Percentiles rank a stretch among this genome's conserved stretches.
Evolutionary conservation across 805 yeast genomes (phyloP).

Genomic region (Cyberlindnera meyerae): DNA sequence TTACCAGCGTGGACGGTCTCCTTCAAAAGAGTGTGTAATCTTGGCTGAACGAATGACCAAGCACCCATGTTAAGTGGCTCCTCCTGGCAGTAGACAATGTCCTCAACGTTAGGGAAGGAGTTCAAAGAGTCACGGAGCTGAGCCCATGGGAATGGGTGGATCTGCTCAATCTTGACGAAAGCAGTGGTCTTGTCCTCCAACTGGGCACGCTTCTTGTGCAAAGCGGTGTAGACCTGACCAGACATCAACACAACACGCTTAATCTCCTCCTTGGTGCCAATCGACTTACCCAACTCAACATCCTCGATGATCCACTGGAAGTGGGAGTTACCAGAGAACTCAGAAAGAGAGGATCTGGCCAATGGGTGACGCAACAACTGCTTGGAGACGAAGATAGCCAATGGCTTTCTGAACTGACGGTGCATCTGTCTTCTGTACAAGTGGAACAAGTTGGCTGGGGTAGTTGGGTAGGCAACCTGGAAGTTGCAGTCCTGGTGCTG

Average conservation of each 20-base stretch:
- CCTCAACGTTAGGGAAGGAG: slow-evolving; percentile 76
- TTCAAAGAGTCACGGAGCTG: slow-evolving; percentile 82
- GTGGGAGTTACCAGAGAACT: slow-evolving; percentile 86
- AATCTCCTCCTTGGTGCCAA: slow-evolving; percentile 74
- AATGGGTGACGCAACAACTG: slow-evolving; percentile 94
- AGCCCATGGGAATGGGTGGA: slow-evolving; percentile 98
- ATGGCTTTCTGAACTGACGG: slow-evolving; percentile 95
- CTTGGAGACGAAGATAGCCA: slow-evolving; percentile 85
- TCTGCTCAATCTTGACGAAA: slow-evolving; percentile 82
- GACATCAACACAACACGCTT: slow-evolving; percentile 79
- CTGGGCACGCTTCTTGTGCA: slow-evolving; percentile 82
- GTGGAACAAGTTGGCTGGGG: slow-evolving; percentile 96
- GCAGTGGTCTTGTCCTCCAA: slow-evolving; percentile 81
- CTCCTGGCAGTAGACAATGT: slow-evolving; percentile 96
- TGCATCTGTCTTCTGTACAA: slow-evolving; percentile 98
- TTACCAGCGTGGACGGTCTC: slow-evolving; percentile 66
- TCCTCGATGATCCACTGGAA: slow-evolving; percentile 98
- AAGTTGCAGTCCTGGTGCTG: slow-evolving; percentile 98
- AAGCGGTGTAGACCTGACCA: slow-evolving; percentile 94
- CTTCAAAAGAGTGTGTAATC: slow-evolving; percentile 69
- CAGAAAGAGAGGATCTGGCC: slow-evolving; percentile 79
- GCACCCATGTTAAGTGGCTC: slow-evolving; percentile 98
- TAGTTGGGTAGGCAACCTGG: slow-evolving; percentile 97
- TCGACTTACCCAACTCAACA: slow-evolving; percentile 72
- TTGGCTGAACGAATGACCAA: slow-evolving; percentile 75